Evolutionary conservation across 2,329 filamentous ascomycete species (phyloP).

Genomic region (Periconia digitata): DNA sequence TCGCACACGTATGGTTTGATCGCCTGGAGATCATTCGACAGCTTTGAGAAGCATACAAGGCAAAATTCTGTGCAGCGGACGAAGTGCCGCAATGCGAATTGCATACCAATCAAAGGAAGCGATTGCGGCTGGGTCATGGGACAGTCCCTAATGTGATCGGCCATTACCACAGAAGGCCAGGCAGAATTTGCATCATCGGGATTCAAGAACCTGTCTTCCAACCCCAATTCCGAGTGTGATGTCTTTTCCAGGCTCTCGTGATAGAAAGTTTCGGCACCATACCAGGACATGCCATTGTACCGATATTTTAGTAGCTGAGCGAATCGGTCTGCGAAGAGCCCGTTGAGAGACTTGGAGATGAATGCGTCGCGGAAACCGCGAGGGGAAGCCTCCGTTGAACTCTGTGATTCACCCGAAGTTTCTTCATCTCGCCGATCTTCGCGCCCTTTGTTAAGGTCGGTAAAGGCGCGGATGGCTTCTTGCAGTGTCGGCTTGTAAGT

Average conservation of each 20-base stretch:
- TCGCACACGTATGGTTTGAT: slow-evolving; percentile 77
- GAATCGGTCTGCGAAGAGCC: slow-evolving; percentile 68
- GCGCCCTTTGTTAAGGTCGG: slow-evolving; percentile 37
- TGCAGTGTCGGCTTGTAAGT: slow-evolving; percentile 68
- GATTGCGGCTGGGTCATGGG: slow-evolving; percentile 44
- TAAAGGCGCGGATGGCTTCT: slow-evolving; percentile 59
- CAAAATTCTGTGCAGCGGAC: slow-evolving; percentile 84
- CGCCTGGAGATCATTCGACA: slow-evolving; percentile 65
- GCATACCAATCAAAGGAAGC: slow-evolving; percentile 64
- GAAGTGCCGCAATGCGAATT: slow-evolving; percentile 76
- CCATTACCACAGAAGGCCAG: slow-evolving; percentile 50
- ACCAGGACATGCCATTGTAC: slow-evolving; percentile 62
- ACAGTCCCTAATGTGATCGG: slow-evolving; percentile 52
- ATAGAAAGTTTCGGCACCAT: slow-evolving; percentile 64
- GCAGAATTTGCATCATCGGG: slow-evolving; percentile 31
- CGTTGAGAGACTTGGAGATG: slow-evolving; percentile 71
- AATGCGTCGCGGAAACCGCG: slow-evolving; percentile 60
- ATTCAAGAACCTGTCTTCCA: slow-evolving; percentile 45
- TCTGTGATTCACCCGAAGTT: slow-evolving; percentile 16
- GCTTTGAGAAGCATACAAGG: slow-evolving; percentile 75
- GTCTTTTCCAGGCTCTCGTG: slow-evolving; percentile 49
- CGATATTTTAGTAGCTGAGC: slow-evolving; percentile 64
- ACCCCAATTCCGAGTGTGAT: slow-evolving; percentile 29
- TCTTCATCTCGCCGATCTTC: slow-evolving; percentile 23
- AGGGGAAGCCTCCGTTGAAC: slow-evolving; percentile 13